phyloP scores from a whole-genome alignment of 2,329 filamentous ascomycete species.

The Penicillium palitans region DNA sequence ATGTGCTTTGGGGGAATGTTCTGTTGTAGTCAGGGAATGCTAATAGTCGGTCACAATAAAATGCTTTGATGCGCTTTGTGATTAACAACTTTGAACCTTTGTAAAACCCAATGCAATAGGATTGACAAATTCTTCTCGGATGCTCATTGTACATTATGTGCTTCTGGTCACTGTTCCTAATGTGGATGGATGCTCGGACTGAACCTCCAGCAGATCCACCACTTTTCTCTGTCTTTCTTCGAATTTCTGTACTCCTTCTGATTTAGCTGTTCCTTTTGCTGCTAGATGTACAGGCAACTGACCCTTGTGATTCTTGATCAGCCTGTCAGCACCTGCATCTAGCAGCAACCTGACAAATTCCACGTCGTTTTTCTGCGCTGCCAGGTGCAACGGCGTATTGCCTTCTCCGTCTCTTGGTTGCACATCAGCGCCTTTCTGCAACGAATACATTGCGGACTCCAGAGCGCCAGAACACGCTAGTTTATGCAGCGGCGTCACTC shows the following conservation, averaged over 20 bases:
- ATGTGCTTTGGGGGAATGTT: constrained; percentile 13
- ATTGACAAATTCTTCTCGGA: not conserved
- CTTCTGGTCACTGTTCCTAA: not conserved
- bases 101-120: not conserved
- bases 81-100: not conserved
- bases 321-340: constrained; percentile 1
- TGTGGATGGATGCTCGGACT: not conserved
- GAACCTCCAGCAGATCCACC: not conserved
- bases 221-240: not conserved
- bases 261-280: not conserved
- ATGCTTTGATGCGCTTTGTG: constrained; percentile 9
- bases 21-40: constrained; percentile 13
- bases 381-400: constrained; percentile 5
- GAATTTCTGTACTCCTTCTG: not conserved
- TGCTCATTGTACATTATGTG: not conserved
- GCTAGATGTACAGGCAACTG: not conserved
- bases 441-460: not conserved
- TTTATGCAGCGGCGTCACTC: constrained; percentile 4
- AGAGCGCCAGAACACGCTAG: not conserved
- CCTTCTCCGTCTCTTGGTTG: not conserved
- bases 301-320: not conserved
- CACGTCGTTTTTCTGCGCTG: not conserved
- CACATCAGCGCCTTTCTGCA: constrained; percentile 3
- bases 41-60: constrained; percentile 14
- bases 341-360: constrained; percentile 5